Conservation (phyloP, 441 rosid species). For the Populus hybrid region DNA sequence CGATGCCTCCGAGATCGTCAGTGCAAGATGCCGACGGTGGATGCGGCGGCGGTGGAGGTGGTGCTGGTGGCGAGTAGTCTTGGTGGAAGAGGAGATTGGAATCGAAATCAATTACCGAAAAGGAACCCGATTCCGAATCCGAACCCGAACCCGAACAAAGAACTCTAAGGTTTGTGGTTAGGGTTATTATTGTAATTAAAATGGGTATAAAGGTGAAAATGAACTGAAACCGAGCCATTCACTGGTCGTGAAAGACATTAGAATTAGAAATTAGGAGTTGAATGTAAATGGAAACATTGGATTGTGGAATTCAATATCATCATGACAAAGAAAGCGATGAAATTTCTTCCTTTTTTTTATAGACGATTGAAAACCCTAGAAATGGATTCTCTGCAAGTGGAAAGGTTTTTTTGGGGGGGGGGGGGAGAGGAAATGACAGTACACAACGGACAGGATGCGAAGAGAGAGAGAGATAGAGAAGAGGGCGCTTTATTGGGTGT, state of each 20-base stretch:
- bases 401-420: not conserved
- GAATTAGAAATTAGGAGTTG: slow-evolving; percentile 33
- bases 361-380: slow-evolving; percentile 33
- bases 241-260: slow-evolving; percentile 46
- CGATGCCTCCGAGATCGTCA: slow-evolving; percentile 93
- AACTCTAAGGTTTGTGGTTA: slow-evolving; percentile 35
- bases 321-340: slow-evolving; percentile 8
- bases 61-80: slow-evolving; percentile 95
- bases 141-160: slow-evolving; percentile 26
- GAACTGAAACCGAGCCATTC: slow-evolving; percentile 59
- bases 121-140: slow-evolving; percentile 17
- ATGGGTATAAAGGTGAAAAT: slow-evolving; percentile 6
- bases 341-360: not conserved
- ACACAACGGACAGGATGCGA: not conserved
- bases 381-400: slow-evolving; percentile 25
- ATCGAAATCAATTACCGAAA: slow-evolving; percentile 44
- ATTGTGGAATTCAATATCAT: slow-evolving; percentile 25
- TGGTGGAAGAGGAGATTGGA: slow-evolving; percentile 53
- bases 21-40: slow-evolving; percentile 80
- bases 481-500: slow-evolving; percentile 25
- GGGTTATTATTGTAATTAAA: slow-evolving; percentile 13
- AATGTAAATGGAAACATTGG: slow-evolving; percentile 28
- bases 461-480: not conserved
- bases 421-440: slow-evolving; percentile 14
- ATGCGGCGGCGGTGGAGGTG: slow-evolving; percentile 94